A percentile compares a stretch with the other conserved stretches of the same genome.
Conservation (phyloP, 345 rosid species). For the Citrus glauca region DNA sequence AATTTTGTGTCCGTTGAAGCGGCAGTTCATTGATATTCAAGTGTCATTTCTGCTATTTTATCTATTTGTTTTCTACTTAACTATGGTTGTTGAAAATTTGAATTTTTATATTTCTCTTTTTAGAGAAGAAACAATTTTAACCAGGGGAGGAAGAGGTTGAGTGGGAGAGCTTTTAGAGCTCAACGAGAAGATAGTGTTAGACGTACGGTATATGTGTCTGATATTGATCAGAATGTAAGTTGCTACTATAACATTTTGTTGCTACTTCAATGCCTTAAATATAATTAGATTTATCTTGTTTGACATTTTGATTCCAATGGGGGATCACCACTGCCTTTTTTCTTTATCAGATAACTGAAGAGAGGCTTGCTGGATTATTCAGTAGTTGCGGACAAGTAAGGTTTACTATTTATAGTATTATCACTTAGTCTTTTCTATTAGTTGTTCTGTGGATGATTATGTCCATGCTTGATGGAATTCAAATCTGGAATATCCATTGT, state of each 20-base stretch:
- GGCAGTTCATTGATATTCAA: neutral
- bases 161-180: slow-evolving; percentile 53
- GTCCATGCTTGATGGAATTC: neutral
- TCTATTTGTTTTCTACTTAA: neutral
- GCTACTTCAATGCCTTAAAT: neutral
- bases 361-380: slow-evolving; percentile 78
- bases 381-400: slow-evolving; percentile 79
- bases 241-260: neutral
- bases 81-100: neutral
- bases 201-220: slow-evolving; percentile 62
- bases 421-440: neutral
- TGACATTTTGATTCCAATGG: neutral
- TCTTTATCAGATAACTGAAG: slow-evolving; percentile 71
- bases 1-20: neutral
- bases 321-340: neutral
- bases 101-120: slow-evolving; percentile 1
- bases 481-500: neutral
- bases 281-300: neutral
- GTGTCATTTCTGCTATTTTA: neutral
- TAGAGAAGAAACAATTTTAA: slow-evolving; percentile 58
- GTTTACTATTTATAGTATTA: slow-evolving; percentile 7
- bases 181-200: slow-evolving; percentile 68
- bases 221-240: slow-evolving; percentile 56
- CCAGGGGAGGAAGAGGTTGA: slow-evolving; percentile 61
- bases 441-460: neutral